phyloP scores from a whole-genome alignment of 768 basidiomycete genomes.

The Russula vinacea region DNA sequence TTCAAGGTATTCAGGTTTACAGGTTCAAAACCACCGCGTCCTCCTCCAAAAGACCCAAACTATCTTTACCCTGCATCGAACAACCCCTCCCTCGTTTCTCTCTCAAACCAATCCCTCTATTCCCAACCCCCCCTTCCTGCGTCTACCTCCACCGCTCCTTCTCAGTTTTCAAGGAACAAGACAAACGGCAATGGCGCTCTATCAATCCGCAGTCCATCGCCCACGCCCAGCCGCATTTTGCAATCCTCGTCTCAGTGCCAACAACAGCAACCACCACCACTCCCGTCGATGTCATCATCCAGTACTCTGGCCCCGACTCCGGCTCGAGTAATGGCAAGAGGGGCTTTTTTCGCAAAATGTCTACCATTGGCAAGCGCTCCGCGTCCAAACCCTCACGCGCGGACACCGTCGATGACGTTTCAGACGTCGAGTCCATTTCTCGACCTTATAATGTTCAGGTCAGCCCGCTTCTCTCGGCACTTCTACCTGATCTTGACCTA shows the following conservation, averaged over 20 bases:
- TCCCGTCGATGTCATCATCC: background rate
- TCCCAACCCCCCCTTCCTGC: background rate
- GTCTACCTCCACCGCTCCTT: background rate
- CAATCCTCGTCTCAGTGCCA: background rate
- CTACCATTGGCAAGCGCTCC: conserved; percentile 24
- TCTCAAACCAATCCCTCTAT: conserved; percentile 23
- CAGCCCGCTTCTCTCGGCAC: background rate
- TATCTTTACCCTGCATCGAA: conserved; percentile 20
- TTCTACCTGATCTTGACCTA: background rate
- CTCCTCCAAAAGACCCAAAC: conserved; percentile 26
- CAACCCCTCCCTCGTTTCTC: conserved; percentile 22
- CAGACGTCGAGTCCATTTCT: conserved; percentile 25
- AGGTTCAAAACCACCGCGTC: conserved; percentile 23
- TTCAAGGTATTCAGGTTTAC: conserved; percentile 29
- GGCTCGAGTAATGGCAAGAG: conserved; percentile 9
- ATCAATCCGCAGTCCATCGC: conserved; percentile 20
- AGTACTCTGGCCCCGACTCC: conserved; percentile 1
- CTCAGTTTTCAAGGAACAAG: background rate
- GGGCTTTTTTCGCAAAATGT: conserved; percentile 27
- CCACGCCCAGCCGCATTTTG: conserved; percentile 21
- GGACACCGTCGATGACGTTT: conserved; percentile 2
- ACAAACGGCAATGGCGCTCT: background rate
- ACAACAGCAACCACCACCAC: background rate
- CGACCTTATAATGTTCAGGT: conserved; percentile 30
- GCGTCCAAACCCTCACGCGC: conserved; percentile 19